Evolutionary conservation across 768 basidiomycete species (phyloP), one percentile per base, ranked within the genome.

Genomic region (Kwoniella shandongensis): DNA sequence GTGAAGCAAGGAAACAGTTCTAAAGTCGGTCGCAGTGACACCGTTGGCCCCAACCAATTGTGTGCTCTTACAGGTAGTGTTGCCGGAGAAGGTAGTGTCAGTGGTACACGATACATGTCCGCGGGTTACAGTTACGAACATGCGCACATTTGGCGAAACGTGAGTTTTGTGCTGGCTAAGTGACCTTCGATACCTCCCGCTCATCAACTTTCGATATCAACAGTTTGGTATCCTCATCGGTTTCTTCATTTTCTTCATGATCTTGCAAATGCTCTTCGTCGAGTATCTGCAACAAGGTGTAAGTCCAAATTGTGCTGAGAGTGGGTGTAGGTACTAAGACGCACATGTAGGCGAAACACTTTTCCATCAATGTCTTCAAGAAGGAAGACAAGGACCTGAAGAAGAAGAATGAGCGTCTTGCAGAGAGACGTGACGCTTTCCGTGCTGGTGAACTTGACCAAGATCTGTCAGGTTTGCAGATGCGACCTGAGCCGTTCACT

Each of bases 11-110:
- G 41, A 42, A 18, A n/a, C 41, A 23, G 8, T 42, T 6, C 17
- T 23, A 13, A 42, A 5, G 41, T 17, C n/a, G n/a, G 41, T 6
- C 8, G 23, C 23, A 47, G 22, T 41, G 59, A 63, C 45, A 62
- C 46, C 18, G 66, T 73, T 29, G 68, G 70, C 17, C 61, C 65
- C 32, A 72, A 90, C 64, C 90, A 91, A 78, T 83, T 82, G 10
- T 91, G 90, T 75, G 88, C 88, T 0, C 77, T 91, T 20, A 82
- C 81, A 54, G 89, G 89, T n/a, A 78, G 87, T 45, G 47, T 47
- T 15, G 75, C 81, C 0, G 89, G 89, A 0, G 81, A 79, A 29
- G 78, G 78, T 51, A 48, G 78, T 83, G 87, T 63, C 74, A 79
- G 44, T 60, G 70, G 56, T 70, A 87, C 61, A 82, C 85, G 41